Evolutionary conservation across 768 basidiomycete species (phyloP), one percentile per base, ranked within the genome.

Genomic region (Phanerodontia chrysosporium): DNA sequence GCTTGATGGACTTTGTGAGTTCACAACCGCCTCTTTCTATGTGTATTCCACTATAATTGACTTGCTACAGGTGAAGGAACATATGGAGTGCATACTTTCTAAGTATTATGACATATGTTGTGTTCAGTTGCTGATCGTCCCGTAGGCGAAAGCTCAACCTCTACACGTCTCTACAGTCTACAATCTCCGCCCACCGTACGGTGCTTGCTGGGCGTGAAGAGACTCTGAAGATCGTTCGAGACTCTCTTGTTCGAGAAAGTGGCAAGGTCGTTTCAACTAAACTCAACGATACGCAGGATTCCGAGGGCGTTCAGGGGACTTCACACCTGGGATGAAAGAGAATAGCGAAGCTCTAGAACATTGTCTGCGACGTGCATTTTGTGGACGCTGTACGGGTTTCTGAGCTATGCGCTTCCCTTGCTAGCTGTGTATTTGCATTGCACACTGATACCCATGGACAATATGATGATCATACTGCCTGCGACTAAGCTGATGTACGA

Each of bases 1-100:
- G 76, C 64, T 70, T 83, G 25, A 66, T 84, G 30, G 81, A 83
- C 58, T 76, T 78, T 44, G 83, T 83, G 59, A 62, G 81, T 76
- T n/a, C n/a, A n/a, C n/a, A 18, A 51, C 44, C 21, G 45, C 30
- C 45, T 46, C 29, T 48, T 52, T 44, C 48, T 35, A 35, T 27
- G 51, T 9, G 18, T 28, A n/a, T 22, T 13, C 5, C 28, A n/a
- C 46, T 57, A 32, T 44, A 56, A 39, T 14, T 22, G 36, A 22
- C 18, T 45, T 7, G 22, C 44, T 24, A 7, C 51, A 75, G 73
- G 72, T 73, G 28, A 84, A 84, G 64, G 71, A 76, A 21, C 76
- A 82, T 57, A 79, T 85, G 75, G 71, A 68, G 80, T 83, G 49
- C 58, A 76, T 69, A 12, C 18, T 45, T 7, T 22, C 44, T 24